Conservation (phyloP, 1,284 basidiomycete genomes). For the Inonotus hispidus region DNA sequence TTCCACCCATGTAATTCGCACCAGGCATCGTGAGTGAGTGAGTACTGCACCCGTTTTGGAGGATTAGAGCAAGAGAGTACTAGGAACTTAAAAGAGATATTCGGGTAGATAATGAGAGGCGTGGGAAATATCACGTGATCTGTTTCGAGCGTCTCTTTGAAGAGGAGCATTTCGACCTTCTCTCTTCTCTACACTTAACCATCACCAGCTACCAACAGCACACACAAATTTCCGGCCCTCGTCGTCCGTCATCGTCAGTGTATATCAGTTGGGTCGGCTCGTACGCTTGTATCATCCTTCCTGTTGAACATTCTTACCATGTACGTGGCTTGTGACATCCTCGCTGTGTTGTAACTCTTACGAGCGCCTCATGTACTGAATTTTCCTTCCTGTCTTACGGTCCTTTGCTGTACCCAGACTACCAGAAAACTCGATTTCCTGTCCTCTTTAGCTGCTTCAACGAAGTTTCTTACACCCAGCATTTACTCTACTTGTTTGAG, state of each 20-base stretch:
- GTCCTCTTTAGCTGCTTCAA: constrained; percentile 19
- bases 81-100: too few species aligned
- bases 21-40: constrained; percentile 27
- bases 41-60: too few species aligned
- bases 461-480: constrained; percentile 17
- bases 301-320: constrained; percentile 6
- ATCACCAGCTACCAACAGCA: not conserved
- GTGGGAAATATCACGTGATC: not conserved
- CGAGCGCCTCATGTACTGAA: constrained; percentile 8
- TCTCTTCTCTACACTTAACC: not conserved
- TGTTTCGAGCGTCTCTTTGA: not conserved
- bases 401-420: constrained; percentile 14
- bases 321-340: constrained; percentile 11
- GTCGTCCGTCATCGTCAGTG: not conserved
- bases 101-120: too few species aligned
- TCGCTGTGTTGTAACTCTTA: not conserved
- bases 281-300: constrained; percentile 4
- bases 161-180: too few species aligned
- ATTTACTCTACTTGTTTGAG: constrained; percentile 27
- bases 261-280: not conserved
- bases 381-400: constrained; percentile 7
- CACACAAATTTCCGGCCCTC: not conserved
- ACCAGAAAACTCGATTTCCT: constrained; percentile 12
- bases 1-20: constrained; percentile 61
- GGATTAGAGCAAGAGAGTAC: too few species aligned